phyloP scores from a whole-genome alignment of 441 rosid genomes.

The Hypseocharis bilobata region DNA sequence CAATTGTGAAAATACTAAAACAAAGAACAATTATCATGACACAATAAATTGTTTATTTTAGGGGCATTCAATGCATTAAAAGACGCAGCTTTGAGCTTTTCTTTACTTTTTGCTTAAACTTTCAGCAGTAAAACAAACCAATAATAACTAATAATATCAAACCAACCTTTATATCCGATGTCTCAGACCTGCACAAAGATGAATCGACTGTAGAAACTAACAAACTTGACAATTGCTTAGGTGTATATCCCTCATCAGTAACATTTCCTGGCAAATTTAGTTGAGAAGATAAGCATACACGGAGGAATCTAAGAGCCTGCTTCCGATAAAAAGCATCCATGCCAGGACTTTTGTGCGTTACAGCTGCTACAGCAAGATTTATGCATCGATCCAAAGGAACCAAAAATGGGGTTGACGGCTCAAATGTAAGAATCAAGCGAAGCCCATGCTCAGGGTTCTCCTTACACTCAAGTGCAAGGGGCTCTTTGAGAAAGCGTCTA shows the following conservation, averaged over 20 bases:
- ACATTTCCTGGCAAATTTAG: slow-evolving; percentile 87
- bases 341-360: slow-evolving; percentile 47
- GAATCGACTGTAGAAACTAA: slow-evolving; percentile 61
- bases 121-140: no score
- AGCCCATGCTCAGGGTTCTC: slow-evolving; percentile 98
- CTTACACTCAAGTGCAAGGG: slow-evolving; percentile 93
- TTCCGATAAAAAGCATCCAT: slow-evolving; percentile 67
- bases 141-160: slow-evolving; percentile 1
- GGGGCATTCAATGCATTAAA: neutral
- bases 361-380: slow-evolving; percentile 88
- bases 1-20: neutral
- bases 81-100: neutral
- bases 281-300: slow-evolving; percentile 84
- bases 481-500: slow-evolving; percentile 87
- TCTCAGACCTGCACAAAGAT: slow-evolving; percentile 64
- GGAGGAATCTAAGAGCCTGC: slow-evolving; percentile 81
- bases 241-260: slow-evolving; percentile 58
- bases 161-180: slow-evolving; percentile 69
- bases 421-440: slow-evolving; percentile 90
- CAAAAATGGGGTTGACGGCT: slow-evolving; percentile 88
- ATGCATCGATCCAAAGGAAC: slow-evolving; percentile 91
- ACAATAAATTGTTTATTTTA: neutral
- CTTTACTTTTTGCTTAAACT: neutral
- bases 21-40: neutral
- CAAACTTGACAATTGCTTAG: slow-evolving; percentile 49